Conservation (phyloP, 345 rosid genomes). For the Gossypium rotundifolium region DNA sequence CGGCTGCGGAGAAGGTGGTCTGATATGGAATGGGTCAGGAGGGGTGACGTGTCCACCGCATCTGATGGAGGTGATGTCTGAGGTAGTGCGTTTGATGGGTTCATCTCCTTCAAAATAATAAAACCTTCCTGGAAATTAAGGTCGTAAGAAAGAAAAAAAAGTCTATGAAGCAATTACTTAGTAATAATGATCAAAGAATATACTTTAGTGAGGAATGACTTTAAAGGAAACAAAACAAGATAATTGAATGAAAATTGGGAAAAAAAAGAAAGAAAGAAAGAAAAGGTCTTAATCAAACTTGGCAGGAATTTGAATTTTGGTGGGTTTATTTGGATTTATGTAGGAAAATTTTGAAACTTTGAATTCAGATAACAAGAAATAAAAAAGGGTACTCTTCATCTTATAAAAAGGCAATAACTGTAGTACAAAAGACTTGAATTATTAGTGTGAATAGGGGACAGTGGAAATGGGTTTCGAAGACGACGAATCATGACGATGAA, state of each 20-base stretch:
- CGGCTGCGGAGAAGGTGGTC: slow-evolving; percentile 52
- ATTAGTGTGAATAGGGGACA: not conserved
- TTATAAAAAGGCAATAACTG: not conserved
- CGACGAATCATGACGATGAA: not conserved
- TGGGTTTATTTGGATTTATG: slow-evolving; percentile 9
- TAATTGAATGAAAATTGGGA: not conserved
- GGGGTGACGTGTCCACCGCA: slow-evolving; percentile 44
- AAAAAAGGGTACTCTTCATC: not conserved
- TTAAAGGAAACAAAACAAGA: not conserved
- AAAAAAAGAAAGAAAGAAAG: too few species aligned
- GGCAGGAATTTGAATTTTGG: slow-evolving; percentile 6
- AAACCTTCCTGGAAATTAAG: not conserved
- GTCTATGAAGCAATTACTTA: slow-evolving; percentile 8
- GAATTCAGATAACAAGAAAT: not conserved
- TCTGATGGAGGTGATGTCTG: slow-evolving; percentile 27
- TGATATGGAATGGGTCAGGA: slow-evolving; percentile 34
- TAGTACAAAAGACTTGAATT: not conserved
- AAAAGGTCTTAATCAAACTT: not conserved
- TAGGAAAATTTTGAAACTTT: not conserved
- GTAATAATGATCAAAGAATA: not conserved
- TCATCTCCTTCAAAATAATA: slow-evolving; percentile 18
- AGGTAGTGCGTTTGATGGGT: slow-evolving; percentile 26
- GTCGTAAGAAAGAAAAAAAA: not conserved
- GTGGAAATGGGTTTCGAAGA: not conserved
- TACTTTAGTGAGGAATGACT: not conserved